Percentiles rank a stretch among this genome's conserved stretches.
phyloP scores from a whole-genome alignment of 2,329 filamentous ascomycete genomes.

The Allantophomopsis cytisporea region DNA sequence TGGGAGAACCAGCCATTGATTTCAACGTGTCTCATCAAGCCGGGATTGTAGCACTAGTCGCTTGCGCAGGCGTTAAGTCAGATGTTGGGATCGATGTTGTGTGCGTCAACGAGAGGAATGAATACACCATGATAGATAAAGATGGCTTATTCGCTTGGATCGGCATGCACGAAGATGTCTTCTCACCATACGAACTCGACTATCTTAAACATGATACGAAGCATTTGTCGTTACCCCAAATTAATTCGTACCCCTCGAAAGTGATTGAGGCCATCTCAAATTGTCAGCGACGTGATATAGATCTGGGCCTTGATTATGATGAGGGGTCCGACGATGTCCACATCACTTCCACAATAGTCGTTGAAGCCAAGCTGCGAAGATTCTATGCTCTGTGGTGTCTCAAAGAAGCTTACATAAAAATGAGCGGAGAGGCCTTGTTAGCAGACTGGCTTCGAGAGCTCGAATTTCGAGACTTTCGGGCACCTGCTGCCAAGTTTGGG shows the following conservation, averaged over 20 bases:
- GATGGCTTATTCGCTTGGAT: conserved; percentile 41
- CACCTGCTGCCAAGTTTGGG: conserved; percentile 1
- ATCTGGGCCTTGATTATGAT: too few relatives aligned
- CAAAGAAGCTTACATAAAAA: too few relatives aligned
- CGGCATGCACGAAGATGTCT: conserved; percentile 55
- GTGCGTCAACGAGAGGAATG: conserved; percentile 56
- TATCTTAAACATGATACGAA: too few relatives aligned
- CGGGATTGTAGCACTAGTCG: conserved; percentile 57
- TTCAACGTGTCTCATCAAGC: conserved; percentile 76
- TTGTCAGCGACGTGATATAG: too few relatives aligned
- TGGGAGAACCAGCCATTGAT: conserved; percentile 19
- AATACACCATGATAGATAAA: conserved; percentile 41
- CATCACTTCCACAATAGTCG: too few relatives aligned
- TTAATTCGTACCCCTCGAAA: too few relatives aligned
- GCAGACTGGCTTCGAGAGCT: conserved; percentile 59
- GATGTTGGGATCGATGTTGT: conserved; percentile 19
- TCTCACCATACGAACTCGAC: too few relatives aligned
- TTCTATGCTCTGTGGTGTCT: conserved; percentile 5
- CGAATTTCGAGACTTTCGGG: conserved; percentile 47
- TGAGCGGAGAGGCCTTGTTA: conserved; percentile 26
- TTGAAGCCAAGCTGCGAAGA: too few relatives aligned
- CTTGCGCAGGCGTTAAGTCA: conserved; percentile 17
- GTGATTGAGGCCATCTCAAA: too few relatives aligned
- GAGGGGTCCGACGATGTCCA: too few relatives aligned
- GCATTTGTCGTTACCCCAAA: too few relatives aligned